Conservation (phyloP, 352 stramenopile species). For the Plasmopara viticola region DNA sequence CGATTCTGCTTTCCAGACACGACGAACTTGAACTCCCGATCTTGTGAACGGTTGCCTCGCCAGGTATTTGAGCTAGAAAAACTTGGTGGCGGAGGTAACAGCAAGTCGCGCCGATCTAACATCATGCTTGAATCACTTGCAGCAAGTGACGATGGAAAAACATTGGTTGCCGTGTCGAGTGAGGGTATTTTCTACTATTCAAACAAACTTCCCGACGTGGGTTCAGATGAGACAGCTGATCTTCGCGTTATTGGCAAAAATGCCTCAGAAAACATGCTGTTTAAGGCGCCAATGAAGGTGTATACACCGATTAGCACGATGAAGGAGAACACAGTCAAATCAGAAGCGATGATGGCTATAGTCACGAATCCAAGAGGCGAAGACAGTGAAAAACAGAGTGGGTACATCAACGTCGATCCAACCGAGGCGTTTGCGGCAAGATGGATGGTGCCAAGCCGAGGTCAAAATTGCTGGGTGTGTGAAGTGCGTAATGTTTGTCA, state of each 20-base stretch:
- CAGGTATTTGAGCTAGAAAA: constrained; percentile 68
- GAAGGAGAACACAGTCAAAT: constrained; percentile 10
- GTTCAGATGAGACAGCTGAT: constrained; percentile 14
- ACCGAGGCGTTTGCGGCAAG: constrained; percentile 57
- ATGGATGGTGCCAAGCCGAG: constrained; percentile 62
- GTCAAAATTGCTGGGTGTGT: constrained; percentile 67
- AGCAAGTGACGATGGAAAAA: constrained; percentile 57
- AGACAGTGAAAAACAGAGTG: constrained; percentile 41
- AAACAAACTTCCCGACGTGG: constrained; percentile 28
- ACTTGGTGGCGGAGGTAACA: constrained; percentile 39
- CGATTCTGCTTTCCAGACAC: constrained; percentile 47
- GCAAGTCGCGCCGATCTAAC: constrained; percentile 64
- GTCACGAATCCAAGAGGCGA: constrained; percentile 61
- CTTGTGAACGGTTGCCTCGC: constrained; percentile 20
- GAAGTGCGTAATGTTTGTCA: constrained; percentile 66
- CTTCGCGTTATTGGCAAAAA: constrained; percentile 66
- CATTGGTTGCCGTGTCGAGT: constrained; percentile 50
- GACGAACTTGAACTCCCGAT: constrained; percentile 9
- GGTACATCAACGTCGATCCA: constrained; percentile 70
- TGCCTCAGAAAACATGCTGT: constrained; percentile 54
- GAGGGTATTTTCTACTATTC: constrained; percentile 79
- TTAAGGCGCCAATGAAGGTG: constrained; percentile 68
- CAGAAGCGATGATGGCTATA: constrained; percentile 59
- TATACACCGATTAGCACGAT: constrained; percentile 34
- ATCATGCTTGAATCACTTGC: constrained; percentile 62